Evolutionary conservation across 2,329 filamentous ascomycete species (phyloP).

Genomic region (Rhinocladiella mackenziei): DNA sequence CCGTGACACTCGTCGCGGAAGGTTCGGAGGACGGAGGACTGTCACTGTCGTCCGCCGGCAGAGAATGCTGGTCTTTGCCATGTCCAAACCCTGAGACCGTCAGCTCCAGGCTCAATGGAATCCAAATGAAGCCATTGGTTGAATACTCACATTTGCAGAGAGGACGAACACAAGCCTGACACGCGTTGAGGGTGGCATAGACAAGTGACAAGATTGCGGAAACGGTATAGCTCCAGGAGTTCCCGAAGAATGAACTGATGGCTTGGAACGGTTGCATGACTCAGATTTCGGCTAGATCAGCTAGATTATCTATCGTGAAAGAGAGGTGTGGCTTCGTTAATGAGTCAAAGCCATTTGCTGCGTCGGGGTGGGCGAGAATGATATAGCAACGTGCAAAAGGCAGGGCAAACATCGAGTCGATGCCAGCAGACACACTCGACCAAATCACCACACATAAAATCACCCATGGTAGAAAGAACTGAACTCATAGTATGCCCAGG

Average conservation of each 20-base stretch:
- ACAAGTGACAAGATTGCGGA: constrained; percentile 3
- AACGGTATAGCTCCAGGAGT: constrained; percentile 3
- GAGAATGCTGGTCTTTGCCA: background rate
- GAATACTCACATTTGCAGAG: constrained; percentile 9
- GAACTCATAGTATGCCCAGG: background rate
- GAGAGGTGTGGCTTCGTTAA: background rate
- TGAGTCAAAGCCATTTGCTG: background rate
- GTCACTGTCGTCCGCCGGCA: background rate
- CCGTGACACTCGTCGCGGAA: constrained; percentile 6
- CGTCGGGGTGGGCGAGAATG: background rate
- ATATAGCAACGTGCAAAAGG: constrained; percentile 2
- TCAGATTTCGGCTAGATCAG: background rate
- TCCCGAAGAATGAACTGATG: constrained; percentile 2
- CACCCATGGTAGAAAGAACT: constrained; percentile 7
- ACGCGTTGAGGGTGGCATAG: background rate
- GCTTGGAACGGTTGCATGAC: background rate
- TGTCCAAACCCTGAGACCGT: background rate
- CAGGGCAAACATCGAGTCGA: background rate
- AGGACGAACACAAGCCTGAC: background rate
- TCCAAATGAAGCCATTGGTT: background rate
- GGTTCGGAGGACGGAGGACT: background rate
- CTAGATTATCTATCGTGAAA: background rate
- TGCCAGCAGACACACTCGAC: background rate
- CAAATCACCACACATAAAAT: constrained; percentile 18
- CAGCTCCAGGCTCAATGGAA: background rate